phyloP scores from a whole-genome alignment of 345 rosid species.

The Crucihimalaya himalaica region DNA sequence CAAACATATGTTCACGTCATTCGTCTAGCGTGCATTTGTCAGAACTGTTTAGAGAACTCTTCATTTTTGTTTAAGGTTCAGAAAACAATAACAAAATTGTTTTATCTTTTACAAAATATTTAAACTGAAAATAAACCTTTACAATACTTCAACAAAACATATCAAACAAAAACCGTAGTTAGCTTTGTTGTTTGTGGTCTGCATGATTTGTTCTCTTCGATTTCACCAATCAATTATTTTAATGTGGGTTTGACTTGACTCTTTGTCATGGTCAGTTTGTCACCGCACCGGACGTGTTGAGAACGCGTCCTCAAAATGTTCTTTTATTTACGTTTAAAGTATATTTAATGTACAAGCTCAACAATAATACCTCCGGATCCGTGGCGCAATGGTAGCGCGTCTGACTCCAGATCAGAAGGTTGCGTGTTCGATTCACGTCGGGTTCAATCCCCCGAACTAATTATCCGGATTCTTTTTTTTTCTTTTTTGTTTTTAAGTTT shows the following conservation, averaged over 20 bases:
- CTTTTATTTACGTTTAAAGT: no score
- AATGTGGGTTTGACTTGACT: constrained; percentile 13
- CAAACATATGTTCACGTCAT: neutral
- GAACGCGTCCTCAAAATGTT: neutral
- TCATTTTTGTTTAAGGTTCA: no score
- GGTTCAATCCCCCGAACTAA: constrained; percentile 43
- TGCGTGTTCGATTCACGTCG: constrained; percentile 97
- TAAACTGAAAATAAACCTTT: no score
- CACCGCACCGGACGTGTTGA: constrained; percentile 13
- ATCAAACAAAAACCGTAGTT: no score
- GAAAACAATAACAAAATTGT: no score
- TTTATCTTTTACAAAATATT: no score
- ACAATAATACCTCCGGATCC: constrained; percentile 45
- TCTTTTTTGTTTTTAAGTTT: no score
- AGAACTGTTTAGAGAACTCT: no score
- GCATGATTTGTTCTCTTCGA: neutral
- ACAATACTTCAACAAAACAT: no score
- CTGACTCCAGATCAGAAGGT: constrained; percentile 99
- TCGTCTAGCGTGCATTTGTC: no score
- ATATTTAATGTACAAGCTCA: neutral
- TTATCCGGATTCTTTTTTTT: neutral
- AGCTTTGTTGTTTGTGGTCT: neutral
- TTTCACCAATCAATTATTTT: neutral
- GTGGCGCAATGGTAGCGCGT: constrained; percentile 99
- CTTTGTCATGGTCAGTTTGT: neutral